Evolutionary conservation across 345 rosid species (phyloP).

Genomic region (Rhodamnia rubescens): DNA sequence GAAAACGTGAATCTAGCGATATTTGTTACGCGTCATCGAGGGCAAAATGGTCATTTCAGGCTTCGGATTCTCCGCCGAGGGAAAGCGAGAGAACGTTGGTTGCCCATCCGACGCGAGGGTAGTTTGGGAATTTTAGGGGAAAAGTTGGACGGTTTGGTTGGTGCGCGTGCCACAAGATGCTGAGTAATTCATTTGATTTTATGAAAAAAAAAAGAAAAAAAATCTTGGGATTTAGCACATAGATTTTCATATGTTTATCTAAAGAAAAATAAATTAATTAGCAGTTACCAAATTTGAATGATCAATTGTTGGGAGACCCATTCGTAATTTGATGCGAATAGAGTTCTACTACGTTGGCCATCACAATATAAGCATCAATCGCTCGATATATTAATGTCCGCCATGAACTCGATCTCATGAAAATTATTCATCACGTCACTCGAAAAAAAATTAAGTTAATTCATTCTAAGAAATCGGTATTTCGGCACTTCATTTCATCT

Average conservation of each 20-base stretch:
- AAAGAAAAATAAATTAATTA: background rate
- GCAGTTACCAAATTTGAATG: background rate
- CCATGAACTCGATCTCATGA: rapidly evolving
- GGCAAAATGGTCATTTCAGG: background rate
- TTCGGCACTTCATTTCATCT: rapidly evolving
- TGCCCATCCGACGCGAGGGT: background rate
- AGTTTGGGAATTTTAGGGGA: background rate
- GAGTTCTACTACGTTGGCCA: too few relatives aligned
- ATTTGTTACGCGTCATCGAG: background rate
- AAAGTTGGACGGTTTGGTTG: background rate
- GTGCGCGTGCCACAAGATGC: background rate
- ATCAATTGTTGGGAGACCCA: background rate
- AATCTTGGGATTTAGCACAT: background rate
- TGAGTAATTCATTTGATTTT: rapidly evolving
- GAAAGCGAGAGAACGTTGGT: background rate
- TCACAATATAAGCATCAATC: rapidly evolving
- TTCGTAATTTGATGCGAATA: background rate
- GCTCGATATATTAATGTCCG: rapidly evolving
- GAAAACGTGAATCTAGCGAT: background rate
- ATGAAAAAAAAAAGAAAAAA: too few relatives aligned
- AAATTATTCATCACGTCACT: rapidly evolving
- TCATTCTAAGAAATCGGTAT: rapidly evolving
- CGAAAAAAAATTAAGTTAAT: background rate
- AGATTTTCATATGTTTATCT: background rate
- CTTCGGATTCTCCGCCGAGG: constrained; percentile 21